Base-by-base conservation (phyloP, 1,139 yeast genomes). In the Pichia sp. region DNA sequence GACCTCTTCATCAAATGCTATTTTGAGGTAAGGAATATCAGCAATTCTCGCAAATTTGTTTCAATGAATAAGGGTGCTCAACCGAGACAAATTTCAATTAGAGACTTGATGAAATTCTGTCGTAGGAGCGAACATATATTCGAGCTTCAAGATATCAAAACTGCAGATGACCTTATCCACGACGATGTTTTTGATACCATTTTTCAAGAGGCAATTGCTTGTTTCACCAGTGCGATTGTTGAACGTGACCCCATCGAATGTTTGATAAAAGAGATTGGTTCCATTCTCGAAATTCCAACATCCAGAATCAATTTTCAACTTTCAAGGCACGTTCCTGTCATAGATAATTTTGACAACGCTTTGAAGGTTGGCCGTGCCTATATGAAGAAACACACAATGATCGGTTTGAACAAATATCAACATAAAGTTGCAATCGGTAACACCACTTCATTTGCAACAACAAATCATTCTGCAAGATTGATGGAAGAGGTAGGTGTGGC, bases 401-500 rank as follows among this genome's bases (percentile, higher is more conserved):
- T 59, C 29, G 67, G 67, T n/a, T 45, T 59, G 10, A 57, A 58
- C 36, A 57, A 53, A 65, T 71, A 60, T 71, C 74, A 55, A 67
- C 73, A 58, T 32, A 58, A 50, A 38, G 48, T 56, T 49, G 60
- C 62, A 23, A 66, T 78, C 5, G 75, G 72, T 1, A 77, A 76
- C 56, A 69, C 72, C 19, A 75, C 85, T 0, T 78, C 88, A 0
- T 95, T 93, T 74, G 98, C 99, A 1, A 77, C 83, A 59, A 95
- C 99, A 0, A 87, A 86, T 59, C 98, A 92, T 64, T 84, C 97
- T 10, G 73, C 88, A 58, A 79, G 90, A 60, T 75, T 95, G 50
- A 84, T 95, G 85, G 99, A 95, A 70, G 95, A 90, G 68, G 82
- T 95, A 41, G 88, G 92, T 46, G 93, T 88, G 19, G 82, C 93